These are phyloP conservation scores for Nemania serpens DNA, from an alignment of 2,329 filamentous ascomycete genomes.

Conservation along the genomic window DNA sequence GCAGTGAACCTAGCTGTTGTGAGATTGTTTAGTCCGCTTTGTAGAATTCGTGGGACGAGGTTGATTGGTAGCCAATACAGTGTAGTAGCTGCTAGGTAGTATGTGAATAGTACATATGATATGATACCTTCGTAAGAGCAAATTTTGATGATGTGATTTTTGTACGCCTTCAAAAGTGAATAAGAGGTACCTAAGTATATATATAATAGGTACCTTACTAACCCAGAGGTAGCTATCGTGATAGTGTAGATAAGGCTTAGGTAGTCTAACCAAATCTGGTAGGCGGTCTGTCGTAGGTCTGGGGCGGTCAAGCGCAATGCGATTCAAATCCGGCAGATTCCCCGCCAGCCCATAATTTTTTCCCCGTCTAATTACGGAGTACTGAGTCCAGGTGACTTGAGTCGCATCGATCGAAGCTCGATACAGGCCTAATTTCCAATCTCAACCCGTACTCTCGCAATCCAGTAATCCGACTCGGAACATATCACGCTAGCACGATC, in stretches of 20 bases:
- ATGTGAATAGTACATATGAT: background rate
- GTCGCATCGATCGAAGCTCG: conserved; percentile 4
- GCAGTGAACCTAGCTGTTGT: background rate
- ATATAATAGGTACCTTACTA: too few relatives aligned
- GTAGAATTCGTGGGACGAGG: background rate
- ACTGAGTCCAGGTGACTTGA: too few relatives aligned
- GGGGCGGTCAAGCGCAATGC: conserved; percentile 32
- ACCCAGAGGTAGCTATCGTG: too few relatives aligned
- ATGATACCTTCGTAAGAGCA: background rate
- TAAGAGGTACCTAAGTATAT: too few relatives aligned
- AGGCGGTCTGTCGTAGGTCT: conserved; percentile 20
- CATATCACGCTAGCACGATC: background rate
- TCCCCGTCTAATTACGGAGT: background rate
- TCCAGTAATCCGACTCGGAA: background rate
- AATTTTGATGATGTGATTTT: too few relatives aligned
- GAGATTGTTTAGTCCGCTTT: background rate
- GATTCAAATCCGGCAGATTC: conserved; percentile 32
- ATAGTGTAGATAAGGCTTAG: too few relatives aligned
- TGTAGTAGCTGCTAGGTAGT: background rate
- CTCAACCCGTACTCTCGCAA: background rate
- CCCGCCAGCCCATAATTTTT: conserved; percentile 35
- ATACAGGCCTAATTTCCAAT: background rate
- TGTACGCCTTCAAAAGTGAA: too few relatives aligned
- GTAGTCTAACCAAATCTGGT: background rate
- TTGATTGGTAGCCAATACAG: background rate